Conservation (phyloP, 805 yeast species). For the Zygotorulaspora florentina region DNA sequence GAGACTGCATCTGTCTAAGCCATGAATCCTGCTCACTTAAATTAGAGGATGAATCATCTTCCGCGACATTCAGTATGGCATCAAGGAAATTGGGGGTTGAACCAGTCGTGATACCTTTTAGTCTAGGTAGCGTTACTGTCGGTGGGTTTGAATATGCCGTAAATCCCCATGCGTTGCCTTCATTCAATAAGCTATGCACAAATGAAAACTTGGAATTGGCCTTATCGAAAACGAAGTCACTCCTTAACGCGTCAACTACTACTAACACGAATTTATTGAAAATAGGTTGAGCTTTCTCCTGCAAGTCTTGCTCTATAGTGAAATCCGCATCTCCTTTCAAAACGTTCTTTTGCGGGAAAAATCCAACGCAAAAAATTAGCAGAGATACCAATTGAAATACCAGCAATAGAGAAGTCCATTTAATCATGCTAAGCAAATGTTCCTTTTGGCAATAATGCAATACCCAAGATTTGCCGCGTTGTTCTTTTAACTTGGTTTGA, state of each 20-base stretch:
- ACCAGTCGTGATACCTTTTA: slow-evolving; percentile 92
- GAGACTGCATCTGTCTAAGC: slow-evolving; percentile 58
- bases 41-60: slow-evolving; percentile 69
- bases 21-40: slow-evolving; percentile 79
- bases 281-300: slow-evolving; percentile 28
- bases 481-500: too few species aligned
- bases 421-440: slow-evolving; percentile 5
- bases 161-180: slow-evolving; percentile 75
- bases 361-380: slow-evolving; percentile 68
- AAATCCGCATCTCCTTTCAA: slow-evolving; percentile 54
- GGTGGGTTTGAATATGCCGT: slow-evolving; percentile 95
- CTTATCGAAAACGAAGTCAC: slow-evolving; percentile 73
- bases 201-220: slow-evolving; percentile 59
- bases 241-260: slow-evolving; percentile 89
- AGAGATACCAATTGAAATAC: slow-evolving; percentile 50
- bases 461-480: too few species aligned
- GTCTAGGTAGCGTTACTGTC: slow-evolving; percentile 90
- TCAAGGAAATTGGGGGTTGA: slow-evolving; percentile 91
- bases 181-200: slow-evolving; percentile 59
- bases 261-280: slow-evolving; percentile 71
- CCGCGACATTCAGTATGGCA: slow-evolving; percentile 91
- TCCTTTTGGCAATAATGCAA: too few species aligned
- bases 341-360: slow-evolving; percentile 85
- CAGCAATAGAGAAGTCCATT: slow-evolving; percentile 11
- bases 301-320: slow-evolving; percentile 33